A percentile compares a stretch with the other conserved stretches of the same genome.
Conservation (phyloP, 2,329 filamentous ascomycete species). For the Stagonosporopsis cucurbitacearum region DNA sequence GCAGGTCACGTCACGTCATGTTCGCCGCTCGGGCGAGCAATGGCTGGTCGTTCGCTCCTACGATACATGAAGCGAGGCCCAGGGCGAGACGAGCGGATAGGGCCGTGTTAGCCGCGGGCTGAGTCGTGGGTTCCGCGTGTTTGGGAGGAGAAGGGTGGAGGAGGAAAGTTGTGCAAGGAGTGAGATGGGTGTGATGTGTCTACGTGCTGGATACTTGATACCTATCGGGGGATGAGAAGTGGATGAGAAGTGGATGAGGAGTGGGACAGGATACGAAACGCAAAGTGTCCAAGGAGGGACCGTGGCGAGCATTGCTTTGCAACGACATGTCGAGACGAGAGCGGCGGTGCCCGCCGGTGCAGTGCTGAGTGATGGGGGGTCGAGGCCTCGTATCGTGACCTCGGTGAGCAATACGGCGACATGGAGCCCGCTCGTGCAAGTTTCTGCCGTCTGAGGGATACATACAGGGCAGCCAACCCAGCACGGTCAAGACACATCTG, state of each 20-base stretch:
- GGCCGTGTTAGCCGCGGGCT: neutral
- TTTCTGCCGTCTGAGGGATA: no score
- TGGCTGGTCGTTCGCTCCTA: no score
- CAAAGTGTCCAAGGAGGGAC: no score
- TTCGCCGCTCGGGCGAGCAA: no score
- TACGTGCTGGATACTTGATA: neutral
- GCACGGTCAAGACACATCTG: neutral
- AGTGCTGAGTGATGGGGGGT: no score
- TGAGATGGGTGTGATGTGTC: neutral
- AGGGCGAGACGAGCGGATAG: neutral
- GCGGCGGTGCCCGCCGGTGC: no score
- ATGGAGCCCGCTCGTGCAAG: neutral
- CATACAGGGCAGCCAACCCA: no score
- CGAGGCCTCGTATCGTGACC: neutral
- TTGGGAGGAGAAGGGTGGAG: neutral
- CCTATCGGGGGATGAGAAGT: neutral
- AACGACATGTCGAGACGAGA: no score
- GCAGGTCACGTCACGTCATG: no score
- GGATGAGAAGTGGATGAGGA: neutral
- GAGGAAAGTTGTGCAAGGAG: no score
- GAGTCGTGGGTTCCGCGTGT: neutral
- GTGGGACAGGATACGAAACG: neutral
- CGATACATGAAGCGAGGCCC: neutral
- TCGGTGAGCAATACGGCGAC: neutral
- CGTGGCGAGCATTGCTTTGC: no score